A percentile compares a stretch with the other conserved stretches of the same genome.
Conservation (phyloP, 768 basidiomycete genomes). For the Lactarius evosmus region DNA sequence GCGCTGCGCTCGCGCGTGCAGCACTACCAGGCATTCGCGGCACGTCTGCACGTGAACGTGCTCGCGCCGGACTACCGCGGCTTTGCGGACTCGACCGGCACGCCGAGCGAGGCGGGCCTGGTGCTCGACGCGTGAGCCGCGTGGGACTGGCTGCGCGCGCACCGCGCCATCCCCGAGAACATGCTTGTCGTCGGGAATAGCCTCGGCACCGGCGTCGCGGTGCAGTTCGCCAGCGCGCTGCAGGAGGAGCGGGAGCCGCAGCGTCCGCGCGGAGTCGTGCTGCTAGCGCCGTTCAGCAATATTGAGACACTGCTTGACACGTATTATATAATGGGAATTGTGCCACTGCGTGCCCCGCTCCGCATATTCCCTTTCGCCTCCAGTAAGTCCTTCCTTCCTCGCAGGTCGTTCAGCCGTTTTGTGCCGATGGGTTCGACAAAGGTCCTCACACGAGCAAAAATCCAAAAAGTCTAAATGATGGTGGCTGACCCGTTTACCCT, state of each 20-base stretch:
- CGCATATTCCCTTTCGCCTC: conserved; percentile 57
- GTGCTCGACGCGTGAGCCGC: conserved; percentile 69
- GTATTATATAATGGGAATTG: conserved; percentile 58
- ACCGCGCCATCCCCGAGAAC: conserved; percentile 54
- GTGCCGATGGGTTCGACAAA: not conserved
- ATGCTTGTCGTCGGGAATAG: conserved; percentile 84
- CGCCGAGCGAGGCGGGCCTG: conserved; percentile 74
- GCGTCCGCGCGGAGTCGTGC: conserved; percentile 39
- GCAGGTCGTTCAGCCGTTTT: not conserved
- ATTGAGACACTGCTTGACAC: conserved; percentile 54
- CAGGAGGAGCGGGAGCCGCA: conserved; percentile 33
- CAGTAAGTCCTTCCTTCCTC: conserved; percentile 45
- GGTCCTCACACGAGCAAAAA: not conserved
- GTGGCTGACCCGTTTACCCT: not conserved
- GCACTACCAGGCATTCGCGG: conserved; percentile 64
- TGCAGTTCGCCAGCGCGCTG: conserved; percentile 41
- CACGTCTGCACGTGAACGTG: conserved; percentile 68
- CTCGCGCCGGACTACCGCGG: conserved; percentile 90
- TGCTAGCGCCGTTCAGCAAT: conserved; percentile 42
- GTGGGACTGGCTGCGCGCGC: conserved; percentile 69
- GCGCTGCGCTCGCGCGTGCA: conserved; percentile 64
- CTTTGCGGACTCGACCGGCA: conserved; percentile 81
- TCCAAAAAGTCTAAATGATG: conserved; percentile 3
- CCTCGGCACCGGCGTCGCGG: conserved; percentile 78
- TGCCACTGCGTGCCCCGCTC: conserved; percentile 73